Evolutionary conservation across 2,329 filamentous ascomycete genomes (phyloP), one percentile per base, ranked within the genome.

Genomic region (Talaromyces sp.): DNA sequence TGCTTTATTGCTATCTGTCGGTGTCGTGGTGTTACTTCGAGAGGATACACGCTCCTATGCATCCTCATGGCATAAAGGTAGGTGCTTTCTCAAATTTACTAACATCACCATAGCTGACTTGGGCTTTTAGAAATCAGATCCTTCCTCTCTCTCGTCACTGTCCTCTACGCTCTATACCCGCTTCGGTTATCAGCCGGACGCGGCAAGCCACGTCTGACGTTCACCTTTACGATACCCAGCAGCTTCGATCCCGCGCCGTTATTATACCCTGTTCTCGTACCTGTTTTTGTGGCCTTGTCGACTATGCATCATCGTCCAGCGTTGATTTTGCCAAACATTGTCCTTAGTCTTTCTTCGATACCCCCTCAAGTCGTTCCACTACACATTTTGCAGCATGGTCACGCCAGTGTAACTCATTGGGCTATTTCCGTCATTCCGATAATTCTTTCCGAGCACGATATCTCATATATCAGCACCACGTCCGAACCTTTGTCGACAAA

Each of bases 201-300:
- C 67, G 73, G 71, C 60, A 70, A 70, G 62, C 68, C 74, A 40
- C 75, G 74, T 38, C 70, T 77, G 60, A 70, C 78, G 59, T 78
- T 74, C 69, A 81, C 82, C 58, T 85, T 88, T 71, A 83, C 84
- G 47, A 81, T 97, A 43, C 92, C 93, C 0, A 80, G 87, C 3
- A 84, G 86, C n/a, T 96, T 97, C 77, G 94, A 98, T 73, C 93
- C 93, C 2, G 94, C 94, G 6, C 92, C 93, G 11, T 83, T 97
- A n/a, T 78, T 97, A 65, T 98, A 97, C 74, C 94, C 94, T 19
- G 85, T 90, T 5, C 78, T 89, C 2, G 83, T 97, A 34, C 92
- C 93, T 0, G 79, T 93, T 17, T 83, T 93, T 54, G 89, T 95
- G 31, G 88, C 93, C 1, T 81, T 95, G 4, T 88, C 93, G 10